A percentile compares a stretch with the other conserved stretches of the same genome.
phyloP scores from a whole-genome alignment of 208 protist genomes.

The Acanthamoeba polyphaga region DNA sequence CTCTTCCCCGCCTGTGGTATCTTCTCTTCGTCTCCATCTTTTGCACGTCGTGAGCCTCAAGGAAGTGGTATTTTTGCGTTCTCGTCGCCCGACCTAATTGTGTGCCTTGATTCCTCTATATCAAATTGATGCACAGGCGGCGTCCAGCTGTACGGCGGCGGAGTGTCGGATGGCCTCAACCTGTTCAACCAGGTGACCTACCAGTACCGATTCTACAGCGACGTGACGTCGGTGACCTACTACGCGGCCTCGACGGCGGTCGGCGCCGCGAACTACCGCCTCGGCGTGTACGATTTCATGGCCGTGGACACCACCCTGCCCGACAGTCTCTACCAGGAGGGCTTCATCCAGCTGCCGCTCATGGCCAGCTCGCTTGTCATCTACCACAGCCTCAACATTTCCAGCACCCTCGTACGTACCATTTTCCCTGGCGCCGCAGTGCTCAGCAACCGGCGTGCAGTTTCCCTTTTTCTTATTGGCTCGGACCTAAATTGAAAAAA shows the following conservation, averaged over 20 bases:
- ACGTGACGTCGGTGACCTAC: constrained; percentile 9
- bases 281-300: constrained; percentile 1
- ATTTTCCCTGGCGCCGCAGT: neutral
- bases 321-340: neutral
- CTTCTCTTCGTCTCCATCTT: no score
- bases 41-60: no score
- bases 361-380: constrained; percentile 16
- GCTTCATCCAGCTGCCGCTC: constrained; percentile 16
- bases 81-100: neutral
- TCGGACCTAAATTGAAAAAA: neutral
- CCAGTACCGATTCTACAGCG: constrained; percentile 1
- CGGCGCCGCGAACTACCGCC: neutral
- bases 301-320: constrained; percentile 5
- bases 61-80: neutral
- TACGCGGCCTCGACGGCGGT: constrained; percentile 15
- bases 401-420: neutral
- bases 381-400: constrained; percentile 30
- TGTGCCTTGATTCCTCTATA: neutral
- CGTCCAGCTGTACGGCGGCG: neutral
- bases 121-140: neutral
- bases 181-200: constrained; percentile 38
- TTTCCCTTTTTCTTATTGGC: neutral
- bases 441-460: no score
- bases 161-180: constrained; percentile 22
- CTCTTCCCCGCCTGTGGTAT: no score